These are phyloP conservation scores for Malus orientalis DNA, from an alignment of 306 rosid genomes.

Conservation along the genomic window DNA sequence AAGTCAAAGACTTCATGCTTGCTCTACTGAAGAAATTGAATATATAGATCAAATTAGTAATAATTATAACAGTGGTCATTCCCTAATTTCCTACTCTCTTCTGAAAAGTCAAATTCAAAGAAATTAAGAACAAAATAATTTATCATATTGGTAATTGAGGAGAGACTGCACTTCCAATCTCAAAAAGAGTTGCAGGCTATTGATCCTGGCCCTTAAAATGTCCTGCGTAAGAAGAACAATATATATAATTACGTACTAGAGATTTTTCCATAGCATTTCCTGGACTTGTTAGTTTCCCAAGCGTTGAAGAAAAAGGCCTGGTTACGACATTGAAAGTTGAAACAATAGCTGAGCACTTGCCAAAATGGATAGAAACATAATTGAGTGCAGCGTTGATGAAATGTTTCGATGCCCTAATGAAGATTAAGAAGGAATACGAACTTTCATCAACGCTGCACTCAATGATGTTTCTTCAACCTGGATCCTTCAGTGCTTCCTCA, in stretches of 20 bases:
- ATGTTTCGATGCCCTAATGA: background rate
- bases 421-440: background rate
- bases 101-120: background rate
- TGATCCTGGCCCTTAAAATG: too few species aligned
- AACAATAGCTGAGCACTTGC: background rate
- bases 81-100: background rate
- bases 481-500: background rate
- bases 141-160: background rate
- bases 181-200: too few species aligned
- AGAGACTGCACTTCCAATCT: background rate
- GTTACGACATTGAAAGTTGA: background rate
- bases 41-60: background rate
- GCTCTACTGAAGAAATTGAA: background rate
- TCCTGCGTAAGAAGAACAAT: too few species aligned
- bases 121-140: background rate
- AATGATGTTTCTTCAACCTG: conserved; percentile 62
- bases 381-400: conserved; percentile 57
- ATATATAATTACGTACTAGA: too few species aligned
- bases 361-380: conserved; percentile 40
- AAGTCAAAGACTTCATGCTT: background rate
- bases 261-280: background rate
- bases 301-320: background rate
- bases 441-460: conserved; percentile 97
- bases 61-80: background rate
- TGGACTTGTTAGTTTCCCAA: background rate